Evolutionary conservation across 2,329 filamentous ascomycete species (phyloP).

Genomic region (Chaetomiaceae sp.): DNA sequence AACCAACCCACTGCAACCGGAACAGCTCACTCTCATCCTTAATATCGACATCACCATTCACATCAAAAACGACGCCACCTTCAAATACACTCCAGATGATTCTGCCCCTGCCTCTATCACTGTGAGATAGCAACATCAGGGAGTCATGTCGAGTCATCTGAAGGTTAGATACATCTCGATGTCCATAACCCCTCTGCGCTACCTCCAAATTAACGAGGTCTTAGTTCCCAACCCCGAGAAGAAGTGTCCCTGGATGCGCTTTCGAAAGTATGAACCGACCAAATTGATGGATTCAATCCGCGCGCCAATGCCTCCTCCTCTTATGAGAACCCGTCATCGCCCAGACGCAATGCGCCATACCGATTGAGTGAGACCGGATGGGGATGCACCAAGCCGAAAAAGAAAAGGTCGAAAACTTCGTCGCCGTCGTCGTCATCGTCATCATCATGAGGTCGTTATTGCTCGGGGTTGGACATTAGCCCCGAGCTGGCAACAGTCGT

Average conservation of each 20-base stretch:
- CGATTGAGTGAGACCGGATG: background rate
- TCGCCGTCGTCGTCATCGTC: background rate
- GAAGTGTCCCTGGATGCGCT: background rate
- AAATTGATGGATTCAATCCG: background rate
- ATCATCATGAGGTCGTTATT: background rate
- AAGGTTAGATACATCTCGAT: constrained; percentile 13
- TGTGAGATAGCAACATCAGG: constrained; percentile 8
- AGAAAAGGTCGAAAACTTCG: background rate
- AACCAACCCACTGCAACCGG: no score
- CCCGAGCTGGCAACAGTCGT: constrained; percentile 4
- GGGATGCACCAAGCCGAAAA: background rate
- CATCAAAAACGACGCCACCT: background rate
- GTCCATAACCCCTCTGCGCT: constrained; percentile 5
- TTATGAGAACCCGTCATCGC: constrained; percentile 1
- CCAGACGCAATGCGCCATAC: constrained; percentile 3
- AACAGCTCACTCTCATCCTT: background rate
- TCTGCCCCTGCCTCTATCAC: constrained; percentile 1
- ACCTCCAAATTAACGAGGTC: constrained; percentile 10
- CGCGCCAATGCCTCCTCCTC: constrained; percentile 4
- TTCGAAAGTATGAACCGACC: background rate
- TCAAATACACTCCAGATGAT: background rate
- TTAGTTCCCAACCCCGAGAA: constrained; percentile 9
- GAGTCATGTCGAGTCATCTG: constrained; percentile 6
- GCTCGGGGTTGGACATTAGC: background rate
- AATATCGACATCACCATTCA: background rate